Evolutionary conservation across 495 filamentous ascomycete genomes (phyloP).

Genomic region (Penicillium samsonianum): DNA sequence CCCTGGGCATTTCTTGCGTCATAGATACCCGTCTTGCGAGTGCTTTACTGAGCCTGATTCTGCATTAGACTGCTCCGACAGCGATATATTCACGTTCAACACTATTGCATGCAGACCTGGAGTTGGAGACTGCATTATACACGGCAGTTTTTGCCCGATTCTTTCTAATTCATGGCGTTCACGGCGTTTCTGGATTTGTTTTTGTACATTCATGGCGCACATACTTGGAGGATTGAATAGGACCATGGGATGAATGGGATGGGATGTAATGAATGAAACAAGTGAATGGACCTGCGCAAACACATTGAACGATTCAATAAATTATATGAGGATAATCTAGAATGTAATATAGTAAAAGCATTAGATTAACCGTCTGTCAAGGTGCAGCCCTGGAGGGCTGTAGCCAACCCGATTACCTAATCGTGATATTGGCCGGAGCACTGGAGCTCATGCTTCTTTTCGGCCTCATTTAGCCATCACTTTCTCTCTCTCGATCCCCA

Average conservation of each 20-base stretch:
- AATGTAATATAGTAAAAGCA: background rate
- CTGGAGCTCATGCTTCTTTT: slow-evolving; percentile 29
- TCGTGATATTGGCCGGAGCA: slow-evolving; percentile 10
- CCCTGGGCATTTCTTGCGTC: slow-evolving; percentile 12
- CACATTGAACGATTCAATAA: background rate
- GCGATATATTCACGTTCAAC: slow-evolving; percentile 31
- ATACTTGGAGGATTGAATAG: slow-evolving; percentile 6
- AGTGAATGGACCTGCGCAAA: slow-evolving; percentile 1
- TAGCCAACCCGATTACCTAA: slow-evolving; percentile 13
- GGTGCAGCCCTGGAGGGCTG: too few relatives aligned
- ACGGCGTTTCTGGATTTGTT: slow-evolving; percentile 22
- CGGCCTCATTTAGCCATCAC: slow-evolving; percentile 19
- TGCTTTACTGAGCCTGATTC: slow-evolving; percentile 17
- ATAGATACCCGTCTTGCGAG: slow-evolving; percentile 19
- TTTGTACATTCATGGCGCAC: slow-evolving; percentile 16
- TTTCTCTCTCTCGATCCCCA: background rate
- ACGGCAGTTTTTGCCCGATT: slow-evolving; percentile 6
- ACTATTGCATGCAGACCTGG: slow-evolving; percentile 26
- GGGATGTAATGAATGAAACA: slow-evolving; percentile 6
- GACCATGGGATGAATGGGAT: background rate
- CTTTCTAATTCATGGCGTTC: slow-evolving; percentile 20
- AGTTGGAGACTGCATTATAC: slow-evolving; percentile 25
- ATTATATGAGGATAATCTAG: background rate
- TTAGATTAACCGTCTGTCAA: background rate
- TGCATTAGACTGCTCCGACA: slow-evolving; percentile 19